These are phyloP conservation scores for Spathaspora gorwiae DNA, from an alignment of 805 yeast species.

Conservation along the genomic window DNA sequence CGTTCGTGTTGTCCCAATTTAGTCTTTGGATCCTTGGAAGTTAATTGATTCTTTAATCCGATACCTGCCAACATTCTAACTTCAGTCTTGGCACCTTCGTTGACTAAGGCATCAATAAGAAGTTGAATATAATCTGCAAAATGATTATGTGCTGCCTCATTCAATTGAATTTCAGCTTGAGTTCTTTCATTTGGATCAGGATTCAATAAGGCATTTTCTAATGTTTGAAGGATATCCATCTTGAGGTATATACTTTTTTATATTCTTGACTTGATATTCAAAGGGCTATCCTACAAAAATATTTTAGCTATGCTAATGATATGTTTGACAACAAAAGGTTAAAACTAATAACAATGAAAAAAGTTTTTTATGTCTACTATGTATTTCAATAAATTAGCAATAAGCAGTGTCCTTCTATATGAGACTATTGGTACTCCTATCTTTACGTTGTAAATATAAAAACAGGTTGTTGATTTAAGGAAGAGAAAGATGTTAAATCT, in stretches of 20 bases:
- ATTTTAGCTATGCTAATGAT: too few relatives aligned
- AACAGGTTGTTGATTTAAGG: too few relatives aligned
- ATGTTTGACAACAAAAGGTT: too few relatives aligned
- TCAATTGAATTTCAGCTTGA: constrained; percentile 74
- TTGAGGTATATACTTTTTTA: background rate
- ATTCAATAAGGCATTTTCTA: constrained; percentile 75
- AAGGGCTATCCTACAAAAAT: too few relatives aligned
- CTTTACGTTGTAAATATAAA: too few relatives aligned
- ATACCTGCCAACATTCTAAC: constrained; percentile 90
- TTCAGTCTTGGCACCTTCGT: constrained; percentile 61
- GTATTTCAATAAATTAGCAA: too few relatives aligned
- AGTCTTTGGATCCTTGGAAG: constrained; percentile 70
- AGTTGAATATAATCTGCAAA: constrained; percentile 70
- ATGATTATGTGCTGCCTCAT: constrained; percentile 65
- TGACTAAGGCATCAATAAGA: constrained; percentile 67
- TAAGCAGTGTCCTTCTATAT: too few relatives aligned
- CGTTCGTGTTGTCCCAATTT: constrained; percentile 59
- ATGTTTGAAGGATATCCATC: constrained; percentile 56
- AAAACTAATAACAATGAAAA: too few relatives aligned
- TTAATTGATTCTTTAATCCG: constrained; percentile 79
- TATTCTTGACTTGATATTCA: too few relatives aligned
- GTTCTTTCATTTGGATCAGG: constrained; percentile 64
- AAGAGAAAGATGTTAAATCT: too few relatives aligned
- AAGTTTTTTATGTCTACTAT: too few relatives aligned
- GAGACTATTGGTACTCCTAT: too few relatives aligned